A percentile compares a stretch with the other conserved stretches of the same genome.
phyloP scores from a whole-genome alignment of 2,329 filamentous ascomycete genomes.

The Zymoseptoria tritici region DNA sequence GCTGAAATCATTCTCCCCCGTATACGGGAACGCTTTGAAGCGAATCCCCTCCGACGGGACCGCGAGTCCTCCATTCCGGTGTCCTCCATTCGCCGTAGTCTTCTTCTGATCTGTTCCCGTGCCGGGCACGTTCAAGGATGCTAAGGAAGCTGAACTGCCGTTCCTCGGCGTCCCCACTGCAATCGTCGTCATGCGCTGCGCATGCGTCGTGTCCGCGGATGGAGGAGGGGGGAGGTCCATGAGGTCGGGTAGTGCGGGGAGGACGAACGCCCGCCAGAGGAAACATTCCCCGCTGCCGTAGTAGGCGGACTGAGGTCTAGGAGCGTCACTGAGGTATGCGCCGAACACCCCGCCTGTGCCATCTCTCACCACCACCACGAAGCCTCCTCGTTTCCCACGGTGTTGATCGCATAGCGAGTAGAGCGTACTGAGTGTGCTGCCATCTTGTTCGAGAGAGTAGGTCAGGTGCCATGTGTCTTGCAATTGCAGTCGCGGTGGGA shows the following conservation, averaged over 20 bases:
- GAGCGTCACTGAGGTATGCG: conserved; percentile 85
- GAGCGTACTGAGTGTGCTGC: conserved; percentile 76
- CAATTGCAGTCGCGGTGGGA: conserved; percentile 80
- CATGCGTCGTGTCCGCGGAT: conserved; percentile 56
- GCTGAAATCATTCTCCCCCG: conserved; percentile 91
- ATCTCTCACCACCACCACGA: conserved; percentile 82
- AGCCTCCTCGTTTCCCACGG: conserved; percentile 65
- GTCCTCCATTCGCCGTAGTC: conserved; percentile 42
- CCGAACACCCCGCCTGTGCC: conserved; percentile 73
- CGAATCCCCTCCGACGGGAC: conserved; percentile 58
- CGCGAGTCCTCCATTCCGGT: not conserved
- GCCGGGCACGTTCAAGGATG: conserved; percentile 21
- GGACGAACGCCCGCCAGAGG: conserved; percentile 68
- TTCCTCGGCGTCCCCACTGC: conserved; percentile 19
- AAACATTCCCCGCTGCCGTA: conserved; percentile 97
- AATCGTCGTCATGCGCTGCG: conserved; percentile 55
- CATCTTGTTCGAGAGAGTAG: conserved; percentile 88
- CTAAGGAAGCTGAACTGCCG: conserved; percentile 22
- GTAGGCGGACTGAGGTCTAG: conserved; percentile 73
- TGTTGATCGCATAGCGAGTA: conserved; percentile 71
- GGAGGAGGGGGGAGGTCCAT: conserved; percentile 62
- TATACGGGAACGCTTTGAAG: conserved; percentile 96
- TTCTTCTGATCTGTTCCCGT: conserved; percentile 19
- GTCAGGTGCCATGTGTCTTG: conserved; percentile 77
- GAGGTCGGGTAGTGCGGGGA: conserved; percentile 49